Conservation (phyloP, 2,329 filamentous ascomycete genomes). For the Pseudogymnoascus sp. region DNA sequence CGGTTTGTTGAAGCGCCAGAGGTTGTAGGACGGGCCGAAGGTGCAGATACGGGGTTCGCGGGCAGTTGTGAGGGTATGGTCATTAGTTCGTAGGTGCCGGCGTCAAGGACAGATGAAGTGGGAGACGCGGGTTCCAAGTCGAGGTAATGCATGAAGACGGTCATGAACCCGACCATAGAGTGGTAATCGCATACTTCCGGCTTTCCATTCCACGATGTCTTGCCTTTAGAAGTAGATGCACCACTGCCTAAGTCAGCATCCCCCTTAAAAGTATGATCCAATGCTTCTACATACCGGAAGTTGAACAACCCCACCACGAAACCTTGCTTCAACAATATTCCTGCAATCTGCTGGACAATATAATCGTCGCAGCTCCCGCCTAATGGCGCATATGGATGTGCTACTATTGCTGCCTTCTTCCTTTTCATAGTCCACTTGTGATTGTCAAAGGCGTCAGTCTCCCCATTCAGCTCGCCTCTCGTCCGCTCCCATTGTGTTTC, state of each 20-base stretch:
- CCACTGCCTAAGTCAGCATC: slow-evolving; percentile 47
- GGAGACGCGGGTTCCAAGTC: slow-evolving; percentile 5
- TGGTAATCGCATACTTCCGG: slow-evolving; percentile 76
- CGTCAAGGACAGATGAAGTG: slow-evolving; percentile 15
- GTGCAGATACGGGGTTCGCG: not conserved
- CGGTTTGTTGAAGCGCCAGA: not conserved
- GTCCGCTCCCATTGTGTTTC: not conserved
- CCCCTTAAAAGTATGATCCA: slow-evolving; percentile 15
- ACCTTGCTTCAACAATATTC: slow-evolving; percentile 56
- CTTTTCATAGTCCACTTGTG: slow-evolving; percentile 22
- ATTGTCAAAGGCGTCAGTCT: not conserved
- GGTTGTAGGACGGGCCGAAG: not conserved
- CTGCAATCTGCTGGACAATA: slow-evolving; percentile 54
- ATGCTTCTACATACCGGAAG: slow-evolving; percentile 53
- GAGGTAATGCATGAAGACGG: slow-evolving; percentile 55
- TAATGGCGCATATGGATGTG: slow-evolving; percentile 84
- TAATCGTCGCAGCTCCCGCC: slow-evolving; percentile 81
- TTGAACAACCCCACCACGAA: slow-evolving; percentile 85
- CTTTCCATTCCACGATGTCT: slow-evolving; percentile 79
- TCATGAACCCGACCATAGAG: slow-evolving; percentile 71
- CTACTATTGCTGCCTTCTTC: slow-evolving; percentile 56
- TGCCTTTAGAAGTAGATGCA: slow-evolving; percentile 62
- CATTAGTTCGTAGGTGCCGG: slow-evolving; percentile 17
- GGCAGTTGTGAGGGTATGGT: slow-evolving; percentile 21
- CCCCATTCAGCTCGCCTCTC: not conserved